phyloP scores from a whole-genome alignment of 768 basidiomycete genomes.

The Phlebiopsis gigantea region DNA sequence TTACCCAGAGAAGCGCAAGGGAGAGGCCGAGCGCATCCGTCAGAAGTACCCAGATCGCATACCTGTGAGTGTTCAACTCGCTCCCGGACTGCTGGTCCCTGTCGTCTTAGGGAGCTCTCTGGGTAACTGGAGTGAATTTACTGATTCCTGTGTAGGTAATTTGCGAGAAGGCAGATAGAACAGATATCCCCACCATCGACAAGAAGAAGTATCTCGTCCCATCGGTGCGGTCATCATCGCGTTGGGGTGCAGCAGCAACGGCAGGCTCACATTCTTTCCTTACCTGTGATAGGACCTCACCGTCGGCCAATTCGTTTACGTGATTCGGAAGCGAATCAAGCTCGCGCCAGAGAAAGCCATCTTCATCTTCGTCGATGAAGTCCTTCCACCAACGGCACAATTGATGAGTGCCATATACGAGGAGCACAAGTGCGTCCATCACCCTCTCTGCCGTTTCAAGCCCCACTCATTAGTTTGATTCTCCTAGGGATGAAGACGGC shows the following conservation, averaged over 20 bases:
- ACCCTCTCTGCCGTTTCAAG: background rate
- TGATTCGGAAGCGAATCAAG: conserved; percentile 99
- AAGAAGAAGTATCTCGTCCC: conserved; percentile 99
- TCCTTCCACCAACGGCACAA: conserved; percentile 95
- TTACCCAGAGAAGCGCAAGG: conserved; percentile 91
- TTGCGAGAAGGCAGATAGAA: conserved; percentile 98
- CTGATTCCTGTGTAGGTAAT: conserved; percentile 63
- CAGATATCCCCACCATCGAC: conserved; percentile 98
- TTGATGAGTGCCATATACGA: conserved; percentile 99
- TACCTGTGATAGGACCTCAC: conserved; percentile 69
- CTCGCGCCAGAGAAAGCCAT: conserved; percentile 99
- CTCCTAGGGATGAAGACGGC: conserved; percentile 89
- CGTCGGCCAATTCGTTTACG: conserved; percentile 98
- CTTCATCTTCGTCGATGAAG: conserved; percentile 99
- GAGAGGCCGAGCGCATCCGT: conserved; percentile 95
- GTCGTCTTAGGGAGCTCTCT: too few relatives aligned
- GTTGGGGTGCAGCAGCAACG: background rate
- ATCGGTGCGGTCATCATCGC: conserved; percentile 55
- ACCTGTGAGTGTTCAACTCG: conserved; percentile 58
- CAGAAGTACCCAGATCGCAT: conserved; percentile 99
- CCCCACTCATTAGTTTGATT: background rate
- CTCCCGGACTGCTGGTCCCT: background rate
- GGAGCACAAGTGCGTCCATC: conserved; percentile 87
- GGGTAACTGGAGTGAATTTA: background rate
- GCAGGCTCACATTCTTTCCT: background rate